Base-by-base conservation (phyloP, 805 yeast species). In the Priceomyces castillae region DNA sequence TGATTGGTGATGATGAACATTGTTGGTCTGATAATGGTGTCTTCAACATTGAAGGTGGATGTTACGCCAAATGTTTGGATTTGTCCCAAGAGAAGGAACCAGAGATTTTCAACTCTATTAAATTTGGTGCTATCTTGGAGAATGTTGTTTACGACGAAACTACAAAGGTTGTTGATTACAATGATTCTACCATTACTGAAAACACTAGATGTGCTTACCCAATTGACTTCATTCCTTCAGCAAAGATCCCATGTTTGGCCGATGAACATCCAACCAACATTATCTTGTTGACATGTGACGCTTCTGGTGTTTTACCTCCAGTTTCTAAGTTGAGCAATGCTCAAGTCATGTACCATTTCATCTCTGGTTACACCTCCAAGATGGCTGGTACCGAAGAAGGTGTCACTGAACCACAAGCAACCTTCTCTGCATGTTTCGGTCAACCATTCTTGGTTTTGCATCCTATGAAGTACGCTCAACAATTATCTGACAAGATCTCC, bases 321-420 rank as follows among this genome's bases (percentile, higher is more conserved):
- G 95, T 92, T 51, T 90, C 97, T 51, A 88, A 84, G 71, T 80
- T 92, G 66, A 79, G 95, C 33, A 89, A 89, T 63, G 87, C 92
- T 57, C 98, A 92, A 74, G 98, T 92, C 53, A 92, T 94, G 98
- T 92, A 94, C 80, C 98, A 92, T 74, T 92, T 92, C 74, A 92
- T 92, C 58, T 86, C 96, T 51, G 99, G 99, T 61, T 92, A 92
- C 80, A 92, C 99, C 49, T 92, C 98, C 44, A 92, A 94, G 81
- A 92, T 92, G 96, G 97, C 99, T 49, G 98, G 98, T 68, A 92
- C 99, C 42, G 99, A 92, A 74, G 95, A 88, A 68, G 99, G 99
- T 71, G 88, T 92, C 53, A 90, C 97, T 50, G 97, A 92, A 74
- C 98, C 99, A 49, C 90, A 87, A 70, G 96, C 97, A 44, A 89